Percentiles rank a stretch among this genome's conserved stretches.
phyloP scores from a whole-genome alignment of 2,329 filamentous ascomycete species.

The Claviceps africana region DNA sequence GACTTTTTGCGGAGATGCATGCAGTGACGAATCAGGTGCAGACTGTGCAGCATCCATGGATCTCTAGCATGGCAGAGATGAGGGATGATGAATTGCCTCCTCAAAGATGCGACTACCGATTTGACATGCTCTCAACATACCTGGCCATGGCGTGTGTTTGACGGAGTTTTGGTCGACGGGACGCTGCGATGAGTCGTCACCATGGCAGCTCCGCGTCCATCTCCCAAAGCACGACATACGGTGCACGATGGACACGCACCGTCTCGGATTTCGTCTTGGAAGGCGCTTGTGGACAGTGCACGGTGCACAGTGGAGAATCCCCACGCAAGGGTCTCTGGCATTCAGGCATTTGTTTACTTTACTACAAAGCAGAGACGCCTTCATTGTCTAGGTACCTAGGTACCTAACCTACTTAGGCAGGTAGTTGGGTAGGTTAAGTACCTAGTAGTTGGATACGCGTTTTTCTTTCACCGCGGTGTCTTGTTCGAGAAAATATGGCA shows the following conservation, averaged over 20 bases:
- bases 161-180: neutral
- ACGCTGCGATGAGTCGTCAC: neutral
- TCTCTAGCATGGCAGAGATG: neutral
- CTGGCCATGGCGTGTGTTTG: neutral
- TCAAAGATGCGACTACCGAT: neutral
- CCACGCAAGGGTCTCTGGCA: neutral
- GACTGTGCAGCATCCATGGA: neutral
- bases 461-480: neutral
- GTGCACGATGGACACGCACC: neutral
- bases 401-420: no score
- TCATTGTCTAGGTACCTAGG: neutral
- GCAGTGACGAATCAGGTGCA: neutral
- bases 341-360: no score
- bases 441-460: neutral
- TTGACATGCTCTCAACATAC: neutral
- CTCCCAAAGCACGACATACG: neutral
- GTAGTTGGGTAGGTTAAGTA: no score
- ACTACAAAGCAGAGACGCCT: neutral
- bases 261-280: neutral
- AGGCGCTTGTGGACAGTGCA: no score
- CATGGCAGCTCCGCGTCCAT: neutral
- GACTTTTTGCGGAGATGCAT: neutral
- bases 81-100: neutral
- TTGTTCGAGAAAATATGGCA: no score
- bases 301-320: neutral